Evolutionary conservation across 768 basidiomycete genomes (phyloP), one percentile per base, ranked within the genome.

Genomic region (Suillus subaureus): DNA sequence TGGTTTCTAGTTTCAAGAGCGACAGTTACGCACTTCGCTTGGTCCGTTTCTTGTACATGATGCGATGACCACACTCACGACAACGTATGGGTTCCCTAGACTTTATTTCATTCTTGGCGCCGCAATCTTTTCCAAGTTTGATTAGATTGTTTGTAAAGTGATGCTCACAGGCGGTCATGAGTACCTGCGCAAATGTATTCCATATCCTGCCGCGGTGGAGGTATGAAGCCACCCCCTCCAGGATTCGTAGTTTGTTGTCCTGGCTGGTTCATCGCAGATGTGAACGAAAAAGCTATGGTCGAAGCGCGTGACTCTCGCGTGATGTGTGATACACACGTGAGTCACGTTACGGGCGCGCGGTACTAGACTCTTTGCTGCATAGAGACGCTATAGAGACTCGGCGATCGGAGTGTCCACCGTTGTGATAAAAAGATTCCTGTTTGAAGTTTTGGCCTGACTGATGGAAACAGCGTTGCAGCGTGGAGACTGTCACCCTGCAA

Each of bases 1-100:
- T 47, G 51, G 33, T 28, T 43, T 60, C 13, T 47, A 43, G 33
- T 28, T 40, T 61, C 13, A 26, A 16, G 40, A 6, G 35, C 2
- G 49, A 18, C 26, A n/a, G 6, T 61, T 23, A 81, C 95, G 75
- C 71, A 98, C 97, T 96, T 83, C 94, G 84, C 74, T 86, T 93
- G 28, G 96, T 97, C 72, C 97, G 83, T 78, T 96, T 97, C 81
- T 99, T 99, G 80, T 97, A 98, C 94, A 99, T 96, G 76, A 99
- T 97, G 61, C 97, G 89, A 78, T 98, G 97, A 4, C 97, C 97
- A 73, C 97, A 99, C 74, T 98, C 95, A 70, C 92, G 85, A 79
- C 97, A 99, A 64, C 97, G 90, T 69, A 98, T 96, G 51, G 94
- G 94, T 76, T 99, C 97, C 66, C 94, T 83, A 9, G 93, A 83